A percentile compares a stretch with the other conserved stretches of the same genome.
phyloP scores from a whole-genome alignment of 208 protist genomes.

The Trypanosoma congolense region DNA sequence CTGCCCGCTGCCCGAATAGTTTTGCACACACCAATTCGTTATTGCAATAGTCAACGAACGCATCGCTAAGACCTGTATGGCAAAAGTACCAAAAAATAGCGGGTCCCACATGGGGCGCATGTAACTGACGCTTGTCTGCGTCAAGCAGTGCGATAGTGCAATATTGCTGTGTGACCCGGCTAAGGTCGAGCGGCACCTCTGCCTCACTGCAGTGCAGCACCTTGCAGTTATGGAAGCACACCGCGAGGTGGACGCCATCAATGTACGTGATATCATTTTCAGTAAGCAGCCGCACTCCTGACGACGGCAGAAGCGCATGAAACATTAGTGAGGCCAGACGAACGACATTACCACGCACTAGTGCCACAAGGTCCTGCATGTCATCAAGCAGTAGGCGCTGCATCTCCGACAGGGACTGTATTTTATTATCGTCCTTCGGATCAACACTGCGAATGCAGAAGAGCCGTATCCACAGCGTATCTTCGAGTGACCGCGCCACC shows the following conservation, averaged over 20 bases:
- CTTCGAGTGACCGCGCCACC: conserved; percentile 59
- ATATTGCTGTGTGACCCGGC: conserved; percentile 48
- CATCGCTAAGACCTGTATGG: conserved; percentile 43
- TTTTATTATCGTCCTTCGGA: conserved; percentile 16
- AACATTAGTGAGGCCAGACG: conserved; percentile 68
- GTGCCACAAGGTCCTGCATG: conserved; percentile 51
- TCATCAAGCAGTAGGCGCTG: conserved; percentile 66
- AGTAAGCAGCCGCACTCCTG: conserved; percentile 61
- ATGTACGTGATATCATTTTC: conserved; percentile 53
- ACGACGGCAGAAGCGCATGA: conserved; percentile 64
- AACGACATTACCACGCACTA: conserved; percentile 48
- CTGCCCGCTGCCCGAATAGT: conserved; percentile 56
- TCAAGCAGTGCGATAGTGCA: conserved; percentile 57
- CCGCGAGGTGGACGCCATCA: conserved; percentile 69
- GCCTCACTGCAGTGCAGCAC: conserved; percentile 36
- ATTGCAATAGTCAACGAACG: conserved; percentile 64
- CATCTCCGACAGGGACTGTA: conserved; percentile 58
- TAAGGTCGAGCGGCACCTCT: conserved; percentile 62
- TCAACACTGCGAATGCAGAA: conserved; percentile 19
- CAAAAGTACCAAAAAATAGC: conserved; percentile 70
- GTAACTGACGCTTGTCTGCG: conserved; percentile 23
- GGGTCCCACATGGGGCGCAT: conserved; percentile 32
- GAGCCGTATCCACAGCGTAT: conserved; percentile 45
- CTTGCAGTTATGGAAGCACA: conserved; percentile 63
- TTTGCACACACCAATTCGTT: conserved; percentile 50